Conservation (phyloP, 352 stramenopile genomes). For the Phytopythium litorale region DNA sequence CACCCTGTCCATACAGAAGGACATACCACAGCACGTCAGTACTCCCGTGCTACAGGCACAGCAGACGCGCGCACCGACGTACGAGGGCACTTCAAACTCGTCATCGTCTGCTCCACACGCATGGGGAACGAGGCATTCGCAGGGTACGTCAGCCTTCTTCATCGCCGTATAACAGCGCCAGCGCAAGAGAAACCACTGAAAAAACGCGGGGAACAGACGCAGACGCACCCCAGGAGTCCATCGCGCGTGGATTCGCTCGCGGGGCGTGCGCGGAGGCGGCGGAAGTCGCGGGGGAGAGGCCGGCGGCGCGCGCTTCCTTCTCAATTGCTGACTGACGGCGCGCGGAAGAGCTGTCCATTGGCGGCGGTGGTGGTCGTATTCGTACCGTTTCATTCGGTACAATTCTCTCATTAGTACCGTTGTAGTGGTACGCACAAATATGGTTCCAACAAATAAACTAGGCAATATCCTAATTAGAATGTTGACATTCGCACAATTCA, state of each 20-base stretch:
- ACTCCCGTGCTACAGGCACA: not conserved
- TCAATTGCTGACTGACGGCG: conserved; percentile 1
- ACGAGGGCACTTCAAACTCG: conserved; percentile 77
- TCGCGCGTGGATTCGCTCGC: conserved; percentile 17
- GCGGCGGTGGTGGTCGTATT: not conserved
- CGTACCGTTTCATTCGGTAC: not conserved
- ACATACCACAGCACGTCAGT: not conserved
- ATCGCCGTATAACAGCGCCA: not conserved
- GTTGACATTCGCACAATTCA: not conserved
- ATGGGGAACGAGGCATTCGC: not conserved
- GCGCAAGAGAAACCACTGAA: conserved; percentile 1
- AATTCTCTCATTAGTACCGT: not conserved
- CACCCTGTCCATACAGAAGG: conserved; percentile 19
- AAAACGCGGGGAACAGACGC: not conserved
- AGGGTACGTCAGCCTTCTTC: not conserved
- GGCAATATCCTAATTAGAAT: not conserved
- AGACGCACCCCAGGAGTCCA: conserved; percentile 78
- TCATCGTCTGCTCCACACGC: conserved; percentile 56
- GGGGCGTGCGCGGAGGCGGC: not conserved
- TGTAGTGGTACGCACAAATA: no score
- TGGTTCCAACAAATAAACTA: not conserved
- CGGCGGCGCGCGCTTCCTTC: not conserved
- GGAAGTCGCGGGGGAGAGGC: not conserved
- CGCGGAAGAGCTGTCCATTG: not conserved
- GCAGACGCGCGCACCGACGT: conserved; percentile 5